Conservation (phyloP, 352 stramenopile species). For the Phytophthora sansomeana region DNA sequence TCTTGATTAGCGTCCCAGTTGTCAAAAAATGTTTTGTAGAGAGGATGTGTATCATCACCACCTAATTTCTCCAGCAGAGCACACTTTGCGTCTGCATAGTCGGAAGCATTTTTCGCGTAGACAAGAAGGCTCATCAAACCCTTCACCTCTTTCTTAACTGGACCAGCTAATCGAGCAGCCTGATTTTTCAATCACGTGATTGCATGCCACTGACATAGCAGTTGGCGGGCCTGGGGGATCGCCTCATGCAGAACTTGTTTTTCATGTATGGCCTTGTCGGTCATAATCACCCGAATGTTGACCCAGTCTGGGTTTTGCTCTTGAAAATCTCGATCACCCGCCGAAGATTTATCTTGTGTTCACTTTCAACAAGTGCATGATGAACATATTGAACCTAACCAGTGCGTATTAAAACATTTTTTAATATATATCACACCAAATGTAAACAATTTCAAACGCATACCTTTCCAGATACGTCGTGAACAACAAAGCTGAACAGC, state of each 20-base stretch:
- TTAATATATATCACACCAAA: neutral
- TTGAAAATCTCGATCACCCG: constrained; percentile 2
- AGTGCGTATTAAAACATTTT: neutral
- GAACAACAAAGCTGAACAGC: constrained; percentile 13
- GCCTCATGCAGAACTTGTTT: neutral
- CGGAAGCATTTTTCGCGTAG: neutral
- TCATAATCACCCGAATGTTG: constrained; percentile 1
- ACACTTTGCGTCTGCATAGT: constrained; percentile 2
- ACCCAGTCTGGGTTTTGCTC: constrained; percentile 5
- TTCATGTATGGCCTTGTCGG: constrained; percentile 15
- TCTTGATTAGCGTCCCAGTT: constrained; percentile 12
- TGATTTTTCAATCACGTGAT: constrained; percentile 21
- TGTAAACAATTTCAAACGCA: neutral
- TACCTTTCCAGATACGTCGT: constrained; percentile 27
- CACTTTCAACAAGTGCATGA: constrained; percentile 10
- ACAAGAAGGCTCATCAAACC: constrained; percentile 4
- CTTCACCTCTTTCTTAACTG: constrained; percentile 14
- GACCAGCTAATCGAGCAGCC: neutral
- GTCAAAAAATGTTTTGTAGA: neutral
- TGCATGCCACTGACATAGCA: constrained; percentile 25
- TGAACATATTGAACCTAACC: constrained; percentile 11
- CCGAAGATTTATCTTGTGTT: constrained; percentile 6
- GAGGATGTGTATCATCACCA: neutral
- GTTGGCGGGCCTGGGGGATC: constrained; percentile 2
- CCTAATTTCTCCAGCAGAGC: neutral